A percentile compares a stretch with the other conserved stretches of the same genome.
phyloP scores from a whole-genome alignment of 2,329 filamentous ascomycete species.

The Chaetomiaceae sp. region DNA sequence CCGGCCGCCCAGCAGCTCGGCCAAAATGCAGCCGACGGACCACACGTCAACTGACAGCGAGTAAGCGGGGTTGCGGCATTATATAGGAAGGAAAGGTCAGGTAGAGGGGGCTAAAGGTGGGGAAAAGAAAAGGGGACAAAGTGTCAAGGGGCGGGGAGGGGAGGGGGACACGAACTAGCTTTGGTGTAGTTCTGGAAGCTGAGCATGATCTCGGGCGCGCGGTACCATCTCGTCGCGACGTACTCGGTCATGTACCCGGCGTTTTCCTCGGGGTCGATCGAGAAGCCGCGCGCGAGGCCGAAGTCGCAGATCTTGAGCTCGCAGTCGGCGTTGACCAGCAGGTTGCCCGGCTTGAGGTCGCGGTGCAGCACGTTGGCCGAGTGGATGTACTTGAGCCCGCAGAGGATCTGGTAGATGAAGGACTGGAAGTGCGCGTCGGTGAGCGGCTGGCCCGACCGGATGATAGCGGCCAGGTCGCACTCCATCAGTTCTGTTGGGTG shows the following conservation, averaged over 20 bases:
- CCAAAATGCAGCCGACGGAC: slow-evolving; percentile 97
- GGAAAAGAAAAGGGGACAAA: too few relatives aligned
- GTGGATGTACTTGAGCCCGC: slow-evolving; percentile 98
- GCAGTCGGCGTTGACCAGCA: slow-evolving; percentile 97
- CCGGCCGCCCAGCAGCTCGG: slow-evolving; percentile 88
- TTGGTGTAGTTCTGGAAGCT: slow-evolving; percentile 99
- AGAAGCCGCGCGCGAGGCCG: slow-evolving; percentile 92
- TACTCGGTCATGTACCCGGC: slow-evolving; percentile 99
- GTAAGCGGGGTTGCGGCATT: too few relatives aligned
- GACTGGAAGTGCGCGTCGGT: slow-evolving; percentile 99
- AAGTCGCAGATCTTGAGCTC: slow-evolving; percentile 99
- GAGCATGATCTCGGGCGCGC: too few relatives aligned
- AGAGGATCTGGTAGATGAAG: slow-evolving; percentile 99
- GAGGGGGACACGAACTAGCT: slow-evolving; percentile 98
- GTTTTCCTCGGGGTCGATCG: slow-evolving; percentile 94
- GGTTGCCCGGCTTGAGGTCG: slow-evolving; percentile 93
- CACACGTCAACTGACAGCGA: slow-evolving; percentile 90
- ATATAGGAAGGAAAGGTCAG: too few relatives aligned
- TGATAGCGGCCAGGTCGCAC: slow-evolving; percentile 95
- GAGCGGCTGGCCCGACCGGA: slow-evolving; percentile 90
- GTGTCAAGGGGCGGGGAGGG: too few relatives aligned
- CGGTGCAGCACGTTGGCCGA: slow-evolving; percentile 96
- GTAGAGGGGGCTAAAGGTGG: too few relatives aligned
- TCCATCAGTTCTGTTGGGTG: slow-evolving; percentile 84
- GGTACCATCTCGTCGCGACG: slow-evolving; percentile 92